Evolutionary conservation across 2,329 filamentous ascomycete species (phyloP).

Genomic region (Pseudopithomyces maydicus): DNA sequence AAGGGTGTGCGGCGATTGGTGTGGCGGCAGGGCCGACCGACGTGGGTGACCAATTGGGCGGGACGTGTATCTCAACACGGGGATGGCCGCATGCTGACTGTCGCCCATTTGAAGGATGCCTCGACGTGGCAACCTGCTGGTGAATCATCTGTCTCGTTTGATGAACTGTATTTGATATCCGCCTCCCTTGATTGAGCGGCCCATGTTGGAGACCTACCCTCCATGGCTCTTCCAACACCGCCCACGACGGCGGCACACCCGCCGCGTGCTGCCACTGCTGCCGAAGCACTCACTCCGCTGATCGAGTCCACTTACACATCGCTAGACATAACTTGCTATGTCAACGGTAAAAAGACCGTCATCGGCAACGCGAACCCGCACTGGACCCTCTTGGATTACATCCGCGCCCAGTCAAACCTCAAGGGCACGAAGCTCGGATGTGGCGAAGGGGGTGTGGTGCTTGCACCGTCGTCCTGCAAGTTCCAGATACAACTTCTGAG

Average conservation of each 20-base stretch:
- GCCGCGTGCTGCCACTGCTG: slow-evolving; percentile 30
- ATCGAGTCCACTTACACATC: slow-evolving; percentile 83
- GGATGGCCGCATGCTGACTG: not conserved
- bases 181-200: not conserved
- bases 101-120: not conserved
- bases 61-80: not conserved
- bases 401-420: slow-evolving; percentile 79
- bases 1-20: not conserved
- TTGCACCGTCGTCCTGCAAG: slow-evolving; percentile 74
- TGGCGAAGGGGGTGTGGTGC: slow-evolving; percentile 95
- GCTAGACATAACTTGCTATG: slow-evolving; percentile 73
- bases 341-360: slow-evolving; percentile 86
- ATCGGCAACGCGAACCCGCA: slow-evolving; percentile 89
- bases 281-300: slow-evolving; percentile 62
- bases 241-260: slow-evolving; percentile 37
- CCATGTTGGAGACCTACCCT: slow-evolving; percentile 1
- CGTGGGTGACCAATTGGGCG: not conserved
- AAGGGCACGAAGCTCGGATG: slow-evolving; percentile 96
- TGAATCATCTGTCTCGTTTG: not conserved
- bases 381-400: slow-evolving; percentile 86
- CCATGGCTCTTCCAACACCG: slow-evolving; percentile 37
- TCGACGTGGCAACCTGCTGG: not conserved
- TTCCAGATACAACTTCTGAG: slow-evolving; percentile 64
- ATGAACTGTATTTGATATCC: not conserved
- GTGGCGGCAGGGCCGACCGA: not conserved